These are phyloP conservation scores for Smittium culicis DNA, from an alignment of 371 early-diverging fungal species.

Conservation along the genomic window DNA sequence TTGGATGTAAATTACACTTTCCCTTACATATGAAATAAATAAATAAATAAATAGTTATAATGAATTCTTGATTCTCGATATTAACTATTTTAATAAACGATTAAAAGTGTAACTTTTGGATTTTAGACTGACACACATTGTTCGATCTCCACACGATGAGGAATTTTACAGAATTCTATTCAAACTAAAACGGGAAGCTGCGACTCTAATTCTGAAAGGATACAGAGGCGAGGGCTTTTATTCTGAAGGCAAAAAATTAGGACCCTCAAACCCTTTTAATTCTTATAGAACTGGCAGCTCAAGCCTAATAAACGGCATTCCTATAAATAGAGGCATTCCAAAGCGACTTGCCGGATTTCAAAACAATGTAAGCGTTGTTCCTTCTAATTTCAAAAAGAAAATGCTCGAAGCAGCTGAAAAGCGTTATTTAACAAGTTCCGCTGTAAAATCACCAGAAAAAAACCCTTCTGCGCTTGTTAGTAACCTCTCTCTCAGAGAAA, in stretches of 20 bases:
- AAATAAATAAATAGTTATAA: too few relatives aligned
- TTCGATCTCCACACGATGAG: conserved; percentile 5
- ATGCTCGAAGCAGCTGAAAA: not conserved
- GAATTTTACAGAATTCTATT: not conserved
- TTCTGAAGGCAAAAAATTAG: conserved; percentile 4
- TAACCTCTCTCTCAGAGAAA: not conserved
- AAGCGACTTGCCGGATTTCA: too few relatives aligned
- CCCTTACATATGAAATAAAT: too few relatives aligned
- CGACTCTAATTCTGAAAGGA: not conserved
- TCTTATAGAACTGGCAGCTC: not conserved
- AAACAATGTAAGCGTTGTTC: not conserved
- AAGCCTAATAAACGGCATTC: not conserved
- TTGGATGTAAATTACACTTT: too few relatives aligned
- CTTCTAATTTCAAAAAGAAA: not conserved
- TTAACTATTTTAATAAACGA: not conserved
- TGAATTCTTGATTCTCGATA: too few relatives aligned
- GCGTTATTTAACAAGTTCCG: not conserved
- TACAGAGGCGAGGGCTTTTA: not conserved
- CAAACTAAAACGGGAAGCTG: conserved; percentile 3
- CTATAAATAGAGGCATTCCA: not conserved
- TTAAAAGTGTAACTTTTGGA: not conserved
- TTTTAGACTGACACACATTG: conserved; percentile 6
- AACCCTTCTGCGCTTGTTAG: not conserved
- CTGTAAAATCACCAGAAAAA: not conserved
- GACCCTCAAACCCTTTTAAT: not conserved